Percentiles rank a stretch among this genome's conserved stretches.
Evolutionary conservation across 164 flowering plant genomes (phyloP).

Genomic region (Aristolochia contorta): DNA sequence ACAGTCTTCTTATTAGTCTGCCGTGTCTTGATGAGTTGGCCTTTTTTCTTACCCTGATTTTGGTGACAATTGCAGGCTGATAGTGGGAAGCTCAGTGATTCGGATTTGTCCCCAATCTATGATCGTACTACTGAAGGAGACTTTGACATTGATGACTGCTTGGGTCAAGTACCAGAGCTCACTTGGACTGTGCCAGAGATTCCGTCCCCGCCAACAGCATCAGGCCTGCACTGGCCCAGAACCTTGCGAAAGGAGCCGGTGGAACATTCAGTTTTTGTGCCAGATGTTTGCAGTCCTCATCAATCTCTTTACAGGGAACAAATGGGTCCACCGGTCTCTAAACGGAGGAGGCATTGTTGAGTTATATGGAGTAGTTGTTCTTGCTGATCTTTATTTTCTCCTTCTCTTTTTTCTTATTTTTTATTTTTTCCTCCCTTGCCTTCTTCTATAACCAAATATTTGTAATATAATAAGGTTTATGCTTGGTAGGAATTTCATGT

Average conservation of each 20-base stretch:
- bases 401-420: no score
- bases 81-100: constrained; percentile 48
- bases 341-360: constrained; percentile 1
- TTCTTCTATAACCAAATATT: no score
- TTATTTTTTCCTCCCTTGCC: no score
- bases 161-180: constrained; percentile 51
- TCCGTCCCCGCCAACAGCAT: constrained; percentile 66
- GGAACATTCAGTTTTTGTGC: constrained; percentile 45
- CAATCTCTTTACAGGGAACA: neutral
- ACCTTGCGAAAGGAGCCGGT: constrained; percentile 9
- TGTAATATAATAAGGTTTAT: no score
- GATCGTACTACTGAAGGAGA: constrained; percentile 32
- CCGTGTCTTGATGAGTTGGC: neutral
- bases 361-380: no score
- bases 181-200: constrained; percentile 59
- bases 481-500: no score
- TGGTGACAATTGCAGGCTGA: constrained; percentile 44
- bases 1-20: neutral
- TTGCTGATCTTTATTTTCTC: no score
- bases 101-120: constrained; percentile 46
- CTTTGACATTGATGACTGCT: constrained; percentile 39
- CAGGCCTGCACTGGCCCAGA: constrained; percentile 68
- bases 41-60: neutral
- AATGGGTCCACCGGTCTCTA: neutral
- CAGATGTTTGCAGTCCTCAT: constrained; percentile 34